Base-by-base conservation (phyloP, 78 protist species). In the Cavenderia fasciculata region DNA sequence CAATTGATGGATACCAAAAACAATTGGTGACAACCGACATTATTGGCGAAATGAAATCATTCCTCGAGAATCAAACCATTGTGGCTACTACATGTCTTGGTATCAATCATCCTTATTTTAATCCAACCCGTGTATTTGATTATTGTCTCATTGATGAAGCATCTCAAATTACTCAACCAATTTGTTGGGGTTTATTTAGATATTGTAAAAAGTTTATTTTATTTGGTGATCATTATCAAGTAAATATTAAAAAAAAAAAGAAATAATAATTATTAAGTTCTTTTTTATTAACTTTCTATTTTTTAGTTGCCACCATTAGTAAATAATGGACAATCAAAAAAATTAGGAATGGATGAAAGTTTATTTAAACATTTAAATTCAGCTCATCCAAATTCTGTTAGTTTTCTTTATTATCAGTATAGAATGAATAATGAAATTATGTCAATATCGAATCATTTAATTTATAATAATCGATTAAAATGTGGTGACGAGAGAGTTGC, bases 161-260 rank as follows among this genome's bases (percentile, higher is more conserved):
- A 19, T 76, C 95, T 0, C 95, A 95, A 66, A 43, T 87, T n/a
- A 52, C 92, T 2, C 95, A 71, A 74, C 96, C 96, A 23, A 74
- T 82, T 14, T 69, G 92, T 59, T 46, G 95, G 25, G 97, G 96
- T 21, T 94, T 96, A 11, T 33, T 95, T 12, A 65, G 56, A 4
- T 52, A 46, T 23, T 95, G 95, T 21, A 25, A 33, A 5, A 12
- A 14, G 6, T 97, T 95, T 38, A 86, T 96, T 18, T 68, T 97
- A 29, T 97, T 97, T 21, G 98, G 98, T 27, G 98, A 97, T 54
- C 89, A 95, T 79, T 29, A 77, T 79, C 98, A 96, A 59, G 73
- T 49, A 49, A 18, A 14, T 49, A 49, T 49, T 12, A 49, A 18
- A 12, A 49, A 12, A 14, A 18, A 12, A 49, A 18, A 12, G 54